A percentile compares a stretch with the other conserved stretches of the same genome.
phyloP scores from a whole-genome alignment of 2,329 filamentous ascomycete species.

The Cercospora sesami region DNA sequence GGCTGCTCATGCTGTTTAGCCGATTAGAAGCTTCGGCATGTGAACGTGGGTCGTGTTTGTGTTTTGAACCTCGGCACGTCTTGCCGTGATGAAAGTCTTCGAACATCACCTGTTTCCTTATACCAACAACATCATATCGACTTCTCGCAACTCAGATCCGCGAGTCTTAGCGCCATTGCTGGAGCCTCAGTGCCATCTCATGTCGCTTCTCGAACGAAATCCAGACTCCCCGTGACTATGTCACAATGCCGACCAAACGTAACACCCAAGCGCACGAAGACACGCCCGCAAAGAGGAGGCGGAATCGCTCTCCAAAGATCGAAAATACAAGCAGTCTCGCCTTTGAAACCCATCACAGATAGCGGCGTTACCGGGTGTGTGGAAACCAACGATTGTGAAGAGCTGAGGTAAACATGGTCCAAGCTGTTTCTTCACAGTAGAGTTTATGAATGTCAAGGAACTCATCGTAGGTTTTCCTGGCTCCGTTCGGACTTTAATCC shows the following conservation, averaged over 20 bases:
- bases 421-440: not conserved
- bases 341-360: no score
- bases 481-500: not conserved
- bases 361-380: not conserved
- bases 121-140: not conserved
- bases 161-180: not conserved
- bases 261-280: no score
- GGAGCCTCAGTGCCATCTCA: not conserved
- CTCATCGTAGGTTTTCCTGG: not conserved
- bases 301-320: no score
- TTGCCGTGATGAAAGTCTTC: not conserved
- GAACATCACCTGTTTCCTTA: not conserved
- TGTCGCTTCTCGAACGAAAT: not conserved
- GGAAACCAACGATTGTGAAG: not conserved
- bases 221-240: no score
- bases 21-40: not conserved
- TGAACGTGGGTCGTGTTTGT: not conserved
- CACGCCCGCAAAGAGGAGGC: no score
- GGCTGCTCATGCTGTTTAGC: no score
- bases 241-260: no score
- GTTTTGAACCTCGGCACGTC: conserved; percentile 3
- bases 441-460: not conserved
- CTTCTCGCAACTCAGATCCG: not conserved
- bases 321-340: no score
- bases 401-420: not conserved